These are phyloP conservation scores for Neostapfia colusana DNA, from an alignment of 176 grass and related monocot species.

Conservation along the genomic window DNA sequence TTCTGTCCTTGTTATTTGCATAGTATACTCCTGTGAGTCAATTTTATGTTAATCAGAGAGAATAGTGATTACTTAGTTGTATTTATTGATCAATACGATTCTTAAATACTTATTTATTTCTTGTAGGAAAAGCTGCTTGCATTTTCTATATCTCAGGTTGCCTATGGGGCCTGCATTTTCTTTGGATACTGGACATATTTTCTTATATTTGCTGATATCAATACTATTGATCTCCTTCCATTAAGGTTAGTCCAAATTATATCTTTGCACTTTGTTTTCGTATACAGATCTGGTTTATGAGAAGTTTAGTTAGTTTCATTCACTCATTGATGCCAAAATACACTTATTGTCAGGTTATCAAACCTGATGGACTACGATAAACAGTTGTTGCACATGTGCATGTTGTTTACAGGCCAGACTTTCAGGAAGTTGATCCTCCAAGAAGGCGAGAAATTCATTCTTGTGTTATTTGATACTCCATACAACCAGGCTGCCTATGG, in stretches of 20 bases:
- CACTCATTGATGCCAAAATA: conserved; percentile 27
- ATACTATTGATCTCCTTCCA: conserved; percentile 59
- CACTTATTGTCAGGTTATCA: conserved; percentile 55
- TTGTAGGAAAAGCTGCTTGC: conserved; percentile 79
- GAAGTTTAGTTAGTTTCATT: conserved; percentile 30
- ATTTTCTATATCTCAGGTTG: conserved; percentile 88
- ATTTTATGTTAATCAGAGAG: not conserved
- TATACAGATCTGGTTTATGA: conserved; percentile 14
- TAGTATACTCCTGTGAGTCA: not conserved
- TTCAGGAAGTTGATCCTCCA: conserved; percentile 89
- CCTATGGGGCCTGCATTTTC: conserved; percentile 68
- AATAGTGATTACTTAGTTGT: conserved; percentile 18
- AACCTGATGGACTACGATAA: conserved; percentile 77
- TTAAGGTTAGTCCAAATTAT: conserved; percentile 61
- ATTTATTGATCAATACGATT: conserved; percentile 29
- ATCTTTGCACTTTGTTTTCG: conserved; percentile 16
- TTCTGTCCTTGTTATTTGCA: not conserved
- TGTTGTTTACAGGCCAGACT: conserved; percentile 92
- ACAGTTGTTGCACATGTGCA: conserved; percentile 89
- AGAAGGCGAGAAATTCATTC: conserved; percentile 95
- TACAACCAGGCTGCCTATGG: conserved; percentile 97
- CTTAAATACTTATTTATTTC: conserved; percentile 26
- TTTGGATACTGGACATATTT: conserved; percentile 92
- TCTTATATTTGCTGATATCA: conserved; percentile 51
- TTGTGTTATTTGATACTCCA: conserved; percentile 90